Evolutionary conservation across 345 rosid genomes (phyloP), one percentile per base, ranked within the genome.

Genomic region (Salix dunnii): DNA sequence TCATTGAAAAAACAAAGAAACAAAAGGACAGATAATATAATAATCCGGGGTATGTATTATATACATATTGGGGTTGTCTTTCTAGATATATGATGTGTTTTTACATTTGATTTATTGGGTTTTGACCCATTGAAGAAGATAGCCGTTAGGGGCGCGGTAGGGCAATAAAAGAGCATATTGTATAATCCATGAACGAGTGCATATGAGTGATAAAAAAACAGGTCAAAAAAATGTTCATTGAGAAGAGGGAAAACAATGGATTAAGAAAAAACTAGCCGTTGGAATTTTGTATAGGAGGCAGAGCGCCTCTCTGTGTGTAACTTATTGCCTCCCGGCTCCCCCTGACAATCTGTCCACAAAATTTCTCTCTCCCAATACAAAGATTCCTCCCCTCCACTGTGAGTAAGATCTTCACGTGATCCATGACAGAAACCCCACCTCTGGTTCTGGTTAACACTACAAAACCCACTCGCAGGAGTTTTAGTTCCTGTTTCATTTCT

Each of bases 331-430:
- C 51, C 49, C 49, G 35, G 84, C 65, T 21, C 51, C 43, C 38
- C 49, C 80, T 71, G 80, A 77, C 80, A 77, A 28, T 64, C 35
- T 77, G 80, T 77, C 71, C 36, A 65, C 79, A 60, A 35, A 3
- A 71, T 71, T 64, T 80, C 73, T 79, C 83, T 78, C 77, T 36
- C 81, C 60, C 78, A 43, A 82, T 28, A 65, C 72, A 76, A 85
- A 84, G 83, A 84, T 77, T 82, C 81, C 81, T 82, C 69, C 81
- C 67, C 82, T 75, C 78, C 1, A 9, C 66, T n/a, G 63, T 20
- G 63, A 58, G 63, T 36, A 43, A 76, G 63, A 69, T 79, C 82
- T 85, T 86, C 90, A 89, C 88, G 90, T 87, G 89, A 67, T 49
- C 3, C 53, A 51, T 62, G 71, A 62, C 79, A 60, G 76, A 35